Conservation (phyloP, 2,329 filamentous ascomycete species). For the Venturia asperata region DNA sequence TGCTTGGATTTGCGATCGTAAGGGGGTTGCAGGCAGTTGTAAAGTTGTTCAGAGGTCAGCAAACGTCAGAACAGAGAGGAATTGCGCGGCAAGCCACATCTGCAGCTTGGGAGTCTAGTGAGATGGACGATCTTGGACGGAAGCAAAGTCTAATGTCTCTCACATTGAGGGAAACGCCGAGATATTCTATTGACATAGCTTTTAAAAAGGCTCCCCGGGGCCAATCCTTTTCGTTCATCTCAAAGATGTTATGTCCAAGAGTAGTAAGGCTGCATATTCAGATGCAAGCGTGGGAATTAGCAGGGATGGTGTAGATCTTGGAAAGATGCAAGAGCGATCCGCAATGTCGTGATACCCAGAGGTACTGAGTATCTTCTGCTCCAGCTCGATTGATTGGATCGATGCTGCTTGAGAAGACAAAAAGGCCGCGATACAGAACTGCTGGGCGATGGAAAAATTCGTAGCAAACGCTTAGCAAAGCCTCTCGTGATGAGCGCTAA, state of each 20-base stretch:
- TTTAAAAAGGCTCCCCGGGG: neutral
- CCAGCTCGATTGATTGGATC: neutral
- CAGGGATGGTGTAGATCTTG: neutral
- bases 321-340: slow-evolving; percentile 1
- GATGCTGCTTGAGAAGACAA: no score
- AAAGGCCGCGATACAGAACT: no score
- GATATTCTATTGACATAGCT: neutral
- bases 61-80: neutral
- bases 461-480: no score
- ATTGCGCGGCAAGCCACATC: neutral
- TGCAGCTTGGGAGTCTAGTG: neutral
- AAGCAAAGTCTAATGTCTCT: neutral
- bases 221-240: neutral
- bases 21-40: neutral
- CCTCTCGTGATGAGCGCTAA: no score
- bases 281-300: neutral
- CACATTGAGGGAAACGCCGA: neutral
- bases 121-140: neutral
- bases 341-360: slow-evolving; percentile 1
- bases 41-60: neutral
- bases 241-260: neutral
- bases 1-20: neutral
- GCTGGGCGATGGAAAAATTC: no score
- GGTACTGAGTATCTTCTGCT: neutral
- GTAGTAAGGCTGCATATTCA: neutral